phyloP scores from a whole-genome alignment of 805 yeast species.

The Candida morakotiae region DNA sequence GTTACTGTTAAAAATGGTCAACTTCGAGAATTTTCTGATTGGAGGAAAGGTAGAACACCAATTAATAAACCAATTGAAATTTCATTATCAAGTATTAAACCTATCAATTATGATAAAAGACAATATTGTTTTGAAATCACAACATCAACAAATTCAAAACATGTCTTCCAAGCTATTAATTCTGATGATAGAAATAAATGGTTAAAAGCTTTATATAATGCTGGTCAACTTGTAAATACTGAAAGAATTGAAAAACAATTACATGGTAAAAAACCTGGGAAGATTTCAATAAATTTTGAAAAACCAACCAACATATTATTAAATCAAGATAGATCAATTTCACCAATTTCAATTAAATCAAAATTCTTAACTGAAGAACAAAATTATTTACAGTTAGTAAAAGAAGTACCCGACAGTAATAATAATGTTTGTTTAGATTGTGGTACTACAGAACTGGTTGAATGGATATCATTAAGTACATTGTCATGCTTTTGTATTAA shows the following conservation, averaged over 20 bases:
- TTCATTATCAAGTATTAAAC: conserved; percentile 61
- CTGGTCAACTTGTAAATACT: conserved; percentile 43
- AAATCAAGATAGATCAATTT: conserved; percentile 13
- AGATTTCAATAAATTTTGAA: conserved; percentile 5
- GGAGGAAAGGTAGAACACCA: conserved; percentile 65
- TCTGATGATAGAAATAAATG: conserved; percentile 66
- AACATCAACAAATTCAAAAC: conserved; percentile 61
- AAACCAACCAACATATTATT: conserved; percentile 14
- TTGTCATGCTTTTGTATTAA: conserved; percentile 73
- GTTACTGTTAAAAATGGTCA: conserved; percentile 68
- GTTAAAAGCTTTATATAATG: conserved; percentile 60
- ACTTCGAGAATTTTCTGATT: conserved; percentile 69
- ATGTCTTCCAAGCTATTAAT: conserved; percentile 69
- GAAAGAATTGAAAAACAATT: conserved; percentile 13
- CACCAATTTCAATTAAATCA: conserved; percentile 32
- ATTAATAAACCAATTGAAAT: conserved; percentile 68
- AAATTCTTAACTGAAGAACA: conserved; percentile 17
- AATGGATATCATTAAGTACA: conserved; percentile 82
- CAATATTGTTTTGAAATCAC: conserved; percentile 69
- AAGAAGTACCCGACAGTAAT: conserved; percentile 40
- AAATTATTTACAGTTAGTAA: conserved; percentile 35
- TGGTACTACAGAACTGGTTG: conserved; percentile 58
- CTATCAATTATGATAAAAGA: conserved; percentile 42
- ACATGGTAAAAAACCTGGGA: conserved; percentile 1
- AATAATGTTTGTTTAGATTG: conserved; percentile 80